A percentile compares a stretch with the other conserved stretches of the same genome.
These are phyloP conservation scores for Deuterostichococcus epilithicus DNA, from an alignment of 139 green algal species.

Conservation along the genomic window DNA sequence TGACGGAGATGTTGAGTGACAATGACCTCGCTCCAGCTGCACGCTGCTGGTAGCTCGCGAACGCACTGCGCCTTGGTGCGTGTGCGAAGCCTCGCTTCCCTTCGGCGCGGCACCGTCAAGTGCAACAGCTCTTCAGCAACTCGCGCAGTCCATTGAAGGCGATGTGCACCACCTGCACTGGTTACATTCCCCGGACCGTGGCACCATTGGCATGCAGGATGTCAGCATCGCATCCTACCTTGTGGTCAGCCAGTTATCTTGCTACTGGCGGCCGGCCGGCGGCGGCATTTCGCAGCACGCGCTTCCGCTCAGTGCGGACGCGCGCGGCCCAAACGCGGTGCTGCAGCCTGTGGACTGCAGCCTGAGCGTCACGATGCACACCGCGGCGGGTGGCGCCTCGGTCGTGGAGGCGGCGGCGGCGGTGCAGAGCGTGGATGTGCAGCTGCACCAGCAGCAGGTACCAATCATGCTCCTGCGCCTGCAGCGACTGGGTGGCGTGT, in stretches of 20 bases:
- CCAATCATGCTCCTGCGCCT: too few relatives aligned
- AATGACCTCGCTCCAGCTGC: too few relatives aligned
- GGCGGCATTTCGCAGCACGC: background rate
- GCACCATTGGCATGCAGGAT: background rate
- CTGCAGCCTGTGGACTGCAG: slow-evolving; percentile 1
- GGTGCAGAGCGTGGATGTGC: slow-evolving; percentile 6
- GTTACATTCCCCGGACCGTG: too few relatives aligned
- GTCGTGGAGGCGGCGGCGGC: background rate
- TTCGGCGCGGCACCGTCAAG: too few relatives aligned
- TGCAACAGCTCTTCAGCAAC: too few relatives aligned
- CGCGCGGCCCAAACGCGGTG: background rate
- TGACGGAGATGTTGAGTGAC: too few relatives aligned
- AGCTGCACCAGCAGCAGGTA: slow-evolving; percentile 11
- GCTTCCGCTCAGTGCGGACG: background rate
- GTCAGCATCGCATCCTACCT: background rate
- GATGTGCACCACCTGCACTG: too few relatives aligned
- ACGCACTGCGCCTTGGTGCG: too few relatives aligned
- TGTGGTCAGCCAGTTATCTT: background rate
- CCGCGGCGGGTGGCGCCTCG: background rate
- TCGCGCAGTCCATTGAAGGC: too few relatives aligned
- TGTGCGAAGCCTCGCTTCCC: too few relatives aligned
- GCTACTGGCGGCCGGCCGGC: background rate
- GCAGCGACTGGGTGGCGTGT: too few relatives aligned
- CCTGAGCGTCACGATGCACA: slow-evolving; percentile 1
- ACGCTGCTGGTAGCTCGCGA: too few relatives aligned